These are phyloP conservation scores for Apiotrichum gamsii DNA, from an alignment of 1,284 basidiomycete species.

Conservation along the genomic window DNA sequence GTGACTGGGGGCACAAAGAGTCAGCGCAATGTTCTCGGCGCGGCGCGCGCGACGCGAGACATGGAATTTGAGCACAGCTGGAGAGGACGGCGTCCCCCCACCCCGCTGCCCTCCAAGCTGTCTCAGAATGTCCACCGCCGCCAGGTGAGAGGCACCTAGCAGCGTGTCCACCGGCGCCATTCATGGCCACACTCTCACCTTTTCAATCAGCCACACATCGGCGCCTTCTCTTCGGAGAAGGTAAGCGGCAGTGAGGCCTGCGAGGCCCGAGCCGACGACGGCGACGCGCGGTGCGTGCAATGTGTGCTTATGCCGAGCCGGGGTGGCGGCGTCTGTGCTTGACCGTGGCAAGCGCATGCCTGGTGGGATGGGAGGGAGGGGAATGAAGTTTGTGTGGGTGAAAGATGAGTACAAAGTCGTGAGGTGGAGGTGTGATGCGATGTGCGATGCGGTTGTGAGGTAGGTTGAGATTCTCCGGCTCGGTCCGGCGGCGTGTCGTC, in stretches of 20 bases:
- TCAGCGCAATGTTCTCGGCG: background rate
- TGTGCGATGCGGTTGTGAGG: too few relatives aligned
- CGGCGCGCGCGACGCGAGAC: background rate
- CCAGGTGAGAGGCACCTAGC: background rate
- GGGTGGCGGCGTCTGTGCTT: background rate
- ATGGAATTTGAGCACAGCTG: background rate
- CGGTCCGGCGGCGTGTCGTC: too few relatives aligned
- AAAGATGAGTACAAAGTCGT: background rate
- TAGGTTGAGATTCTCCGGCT: too few relatives aligned
- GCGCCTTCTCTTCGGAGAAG: slow-evolving; percentile 51
- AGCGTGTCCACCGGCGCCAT: background rate
- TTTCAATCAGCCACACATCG: slow-evolving; percentile 67
- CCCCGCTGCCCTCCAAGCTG: too few relatives aligned
- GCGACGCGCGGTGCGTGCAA: slow-evolving; percentile 49
- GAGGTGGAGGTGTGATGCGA: too few relatives aligned
- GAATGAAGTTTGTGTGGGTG: too few relatives aligned
- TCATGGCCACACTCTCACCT: slow-evolving; percentile 48
- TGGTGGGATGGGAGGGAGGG: background rate
- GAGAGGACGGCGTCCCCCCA: too few relatives aligned
- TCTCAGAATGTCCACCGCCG: background rate
- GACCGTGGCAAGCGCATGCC: background rate
- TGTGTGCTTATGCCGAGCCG: background rate
- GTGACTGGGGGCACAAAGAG: slow-evolving; percentile 11
- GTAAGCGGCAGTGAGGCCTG: slow-evolving; percentile 63
- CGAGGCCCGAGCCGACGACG: slow-evolving; percentile 63